These are phyloP conservation scores for Curvularia lunata DNA, from an alignment of 2,329 filamentous ascomycete genomes.

Conservation along the genomic window DNA sequence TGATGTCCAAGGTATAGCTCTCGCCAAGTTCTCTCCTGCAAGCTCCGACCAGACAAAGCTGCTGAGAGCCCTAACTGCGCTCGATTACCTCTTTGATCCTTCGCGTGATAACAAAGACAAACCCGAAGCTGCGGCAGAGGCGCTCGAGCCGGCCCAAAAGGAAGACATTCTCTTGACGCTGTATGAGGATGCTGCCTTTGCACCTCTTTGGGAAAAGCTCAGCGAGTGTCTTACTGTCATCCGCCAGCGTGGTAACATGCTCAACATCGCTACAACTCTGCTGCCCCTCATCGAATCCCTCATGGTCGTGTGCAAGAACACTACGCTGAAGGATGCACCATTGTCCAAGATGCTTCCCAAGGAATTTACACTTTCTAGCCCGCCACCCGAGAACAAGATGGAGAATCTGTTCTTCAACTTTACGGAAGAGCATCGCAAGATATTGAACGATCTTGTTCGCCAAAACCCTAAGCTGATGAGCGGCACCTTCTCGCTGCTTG, in stretches of 20 bases:
- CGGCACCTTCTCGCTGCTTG: conserved; percentile 91
- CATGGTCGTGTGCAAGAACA: conserved; percentile 99
- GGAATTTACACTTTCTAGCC: conserved; percentile 76
- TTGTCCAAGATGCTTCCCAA: conserved; percentile 56
- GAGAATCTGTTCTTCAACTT: conserved; percentile 95
- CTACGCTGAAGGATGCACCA: conserved; percentile 73
- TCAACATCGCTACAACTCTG: conserved; percentile 95
- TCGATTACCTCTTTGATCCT: conserved; percentile 93
- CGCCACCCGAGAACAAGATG: conserved; percentile 79
- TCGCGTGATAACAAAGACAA: conserved; percentile 66
- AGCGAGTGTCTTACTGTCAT: conserved; percentile 89
- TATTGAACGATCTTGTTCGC: conserved; percentile 95
- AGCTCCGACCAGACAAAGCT: conserved; percentile 97
- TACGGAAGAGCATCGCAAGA: conserved; percentile 95
- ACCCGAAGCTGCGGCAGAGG: conserved; percentile 52
- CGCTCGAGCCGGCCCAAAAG: conserved; percentile 68
- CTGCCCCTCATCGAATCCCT: conserved; percentile 92
- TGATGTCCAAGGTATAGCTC: conserved; percentile 91
- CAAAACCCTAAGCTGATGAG: conserved; percentile 99
- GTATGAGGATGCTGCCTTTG: conserved; percentile 90
- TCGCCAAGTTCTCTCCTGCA: conserved; percentile 93
- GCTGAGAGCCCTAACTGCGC: conserved; percentile 85
- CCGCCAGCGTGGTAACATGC: conserved; percentile 89
- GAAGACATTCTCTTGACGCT: conserved; percentile 85
- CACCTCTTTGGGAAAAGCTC: conserved; percentile 87